Evolutionary conservation across 768 basidiomycete species (phyloP), one percentile per base, ranked within the genome.

Genomic region (Harrya chromipes): DNA sequence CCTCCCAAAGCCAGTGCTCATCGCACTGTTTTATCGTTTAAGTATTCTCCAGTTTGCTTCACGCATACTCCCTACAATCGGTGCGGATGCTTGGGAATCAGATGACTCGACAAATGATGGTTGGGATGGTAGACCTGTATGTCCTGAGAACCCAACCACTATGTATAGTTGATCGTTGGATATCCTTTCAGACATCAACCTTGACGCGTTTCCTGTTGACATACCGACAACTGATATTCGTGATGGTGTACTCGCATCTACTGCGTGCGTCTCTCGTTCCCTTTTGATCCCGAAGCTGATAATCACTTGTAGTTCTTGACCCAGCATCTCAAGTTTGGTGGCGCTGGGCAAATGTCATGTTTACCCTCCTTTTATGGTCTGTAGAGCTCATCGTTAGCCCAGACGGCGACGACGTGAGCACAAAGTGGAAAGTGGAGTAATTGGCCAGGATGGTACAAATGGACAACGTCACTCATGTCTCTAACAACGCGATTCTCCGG

Each of bases 251-350:
- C 61, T 90, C 91, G 0, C 88, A 94, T 64, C 72, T 94, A 5
- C 76, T 94, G 16, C 73, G 90, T 93, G 59, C 62, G 89, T 77
- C 6, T 42, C 40, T 48, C 21, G 1, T 38, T 40, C 26, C 6
- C 8, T 45, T 24, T 47, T 35, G 20, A 16, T 46, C 13, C 11
- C 23, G 12, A 26, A 6, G 21, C 42, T 63, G 12, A 53, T 44
- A 13, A 9, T 40, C 11, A 7, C 19, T 43, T 47, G 26, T 46
- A 91, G 90, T 93, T 39, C 73, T 93, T 46, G 90, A 93, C 59
- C 86, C 89, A 61, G 87, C 90, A 17, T 89, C 88, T n/a, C 90
- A 92, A 62, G 81, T 91, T 42, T 93, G 90, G 90, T 92, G 90
- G 87, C 79, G 90, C 53, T 92, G 90, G 90, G 84, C 85, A 74